Evolutionary conservation across 2,329 filamentous ascomycete species (phyloP).

Genomic region (Xylaria hypoxylon): DNA sequence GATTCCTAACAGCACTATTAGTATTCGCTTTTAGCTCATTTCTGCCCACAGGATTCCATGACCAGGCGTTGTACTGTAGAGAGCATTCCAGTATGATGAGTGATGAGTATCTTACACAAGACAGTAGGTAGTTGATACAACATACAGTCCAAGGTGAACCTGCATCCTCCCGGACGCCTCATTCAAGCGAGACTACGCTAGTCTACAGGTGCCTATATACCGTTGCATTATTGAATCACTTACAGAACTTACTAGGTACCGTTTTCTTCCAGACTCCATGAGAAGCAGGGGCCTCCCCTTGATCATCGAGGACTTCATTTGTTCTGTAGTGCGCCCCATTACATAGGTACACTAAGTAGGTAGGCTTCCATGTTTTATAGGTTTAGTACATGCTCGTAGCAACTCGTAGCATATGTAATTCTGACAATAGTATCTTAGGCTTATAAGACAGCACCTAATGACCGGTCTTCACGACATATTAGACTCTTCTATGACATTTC

Average conservation of each 20-base stretch:
- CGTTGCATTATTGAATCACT: too few species aligned
- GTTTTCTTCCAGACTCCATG: neutral
- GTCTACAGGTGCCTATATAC: neutral
- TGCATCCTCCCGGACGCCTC: conserved; percentile 23
- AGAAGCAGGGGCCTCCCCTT: neutral
- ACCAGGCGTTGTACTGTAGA: neutral
- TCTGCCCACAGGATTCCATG: too few species aligned
- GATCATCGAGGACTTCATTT: neutral
- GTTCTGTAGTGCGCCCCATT: too few species aligned
- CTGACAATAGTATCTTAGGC: too few species aligned
- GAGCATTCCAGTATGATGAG: neutral
- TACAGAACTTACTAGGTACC: neutral
- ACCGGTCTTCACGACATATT: too few species aligned
- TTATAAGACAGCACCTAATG: too few species aligned
- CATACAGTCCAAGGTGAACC: conserved; percentile 17
- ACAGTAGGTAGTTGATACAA: neutral
- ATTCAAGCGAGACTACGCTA: neutral
- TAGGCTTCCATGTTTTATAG: too few species aligned
- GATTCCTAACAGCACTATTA: too few species aligned
- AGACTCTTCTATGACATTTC: neutral
- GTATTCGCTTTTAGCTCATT: too few species aligned
- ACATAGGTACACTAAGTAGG: too few species aligned
- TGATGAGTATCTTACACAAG: neutral
- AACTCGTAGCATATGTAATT: neutral
- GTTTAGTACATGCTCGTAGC: neutral